Evolutionary conservation across 2,329 filamentous ascomycete genomes (phyloP).

Genomic region (Neurospora sp.): DNA sequence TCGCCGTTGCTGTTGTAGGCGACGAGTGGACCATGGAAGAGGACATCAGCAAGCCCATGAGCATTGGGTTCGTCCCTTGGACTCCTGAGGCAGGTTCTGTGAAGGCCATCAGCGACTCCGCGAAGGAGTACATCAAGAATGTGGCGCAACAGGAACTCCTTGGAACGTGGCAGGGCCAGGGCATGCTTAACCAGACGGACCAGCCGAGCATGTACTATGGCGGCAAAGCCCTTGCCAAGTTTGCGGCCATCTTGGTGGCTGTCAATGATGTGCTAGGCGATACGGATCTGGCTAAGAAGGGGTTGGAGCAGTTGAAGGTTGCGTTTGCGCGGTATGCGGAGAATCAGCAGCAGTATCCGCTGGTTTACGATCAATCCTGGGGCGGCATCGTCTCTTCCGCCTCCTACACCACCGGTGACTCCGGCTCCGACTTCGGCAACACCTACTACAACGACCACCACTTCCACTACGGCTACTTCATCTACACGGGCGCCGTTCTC

Average conservation of each 20-base stretch:
- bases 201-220: conserved; percentile 87
- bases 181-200: conserved; percentile 64
- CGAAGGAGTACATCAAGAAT: conserved; percentile 48
- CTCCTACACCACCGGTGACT: conserved; percentile 59
- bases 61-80: conserved; percentile 76
- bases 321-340: conserved; percentile 56
- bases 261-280: conserved; percentile 55
- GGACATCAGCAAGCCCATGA: conserved; percentile 51
- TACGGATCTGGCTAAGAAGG: conserved; percentile 42
- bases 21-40: conserved; percentile 74
- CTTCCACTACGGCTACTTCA: conserved; percentile 80
- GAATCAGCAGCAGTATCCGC: conserved; percentile 58
- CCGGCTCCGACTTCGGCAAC: conserved; percentile 79
- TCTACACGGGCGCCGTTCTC: conserved; percentile 77
- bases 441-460: conserved; percentile 72
- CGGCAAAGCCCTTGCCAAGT: conserved; percentile 76
- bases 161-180: conserved; percentile 38
- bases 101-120: conserved; percentile 38
- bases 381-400: conserved; percentile 72
- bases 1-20: conserved; percentile 61
- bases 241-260: conserved; percentile 58
- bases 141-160: conserved; percentile 60
- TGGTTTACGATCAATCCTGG: conserved; percentile 63
- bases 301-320: conserved; percentile 52
- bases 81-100: conserved; percentile 41